These are phyloP conservation scores for Seiridium cupressi DNA, from an alignment of 2,329 filamentous ascomycete species.

Conservation along the genomic window DNA sequence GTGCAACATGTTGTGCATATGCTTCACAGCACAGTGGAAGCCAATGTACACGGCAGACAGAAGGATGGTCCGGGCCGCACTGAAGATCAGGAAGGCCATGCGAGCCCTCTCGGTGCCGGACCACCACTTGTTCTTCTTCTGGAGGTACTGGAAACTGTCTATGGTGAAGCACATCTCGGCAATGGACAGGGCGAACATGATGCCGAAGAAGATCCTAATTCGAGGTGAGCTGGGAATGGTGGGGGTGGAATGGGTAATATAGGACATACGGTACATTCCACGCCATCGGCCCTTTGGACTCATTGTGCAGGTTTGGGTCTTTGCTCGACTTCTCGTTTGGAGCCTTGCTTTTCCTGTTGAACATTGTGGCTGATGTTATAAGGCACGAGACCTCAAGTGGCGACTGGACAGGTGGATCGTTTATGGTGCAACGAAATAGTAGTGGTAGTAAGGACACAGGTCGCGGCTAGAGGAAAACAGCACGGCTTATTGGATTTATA, in stretches of 20 bases:
- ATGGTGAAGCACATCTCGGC: not conserved
- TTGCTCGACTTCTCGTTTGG: not conserved
- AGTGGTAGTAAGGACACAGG: no score
- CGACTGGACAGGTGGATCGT: no score
- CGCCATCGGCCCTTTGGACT: not conserved
- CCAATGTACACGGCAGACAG: not conserved
- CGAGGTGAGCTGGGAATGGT: not conserved
- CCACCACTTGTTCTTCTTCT: conserved; percentile 1
- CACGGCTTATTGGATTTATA: no score
- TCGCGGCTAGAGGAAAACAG: no score
- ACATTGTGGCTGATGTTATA: not conserved
- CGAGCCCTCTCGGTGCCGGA: not conserved
- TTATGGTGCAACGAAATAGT: no score
- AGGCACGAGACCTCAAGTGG: no score
- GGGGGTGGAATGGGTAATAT: not conserved
- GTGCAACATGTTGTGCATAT: not conserved
- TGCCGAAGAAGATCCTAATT: not conserved
- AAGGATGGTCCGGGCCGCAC: not conserved
- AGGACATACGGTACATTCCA: not conserved
- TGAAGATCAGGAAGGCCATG: not conserved
- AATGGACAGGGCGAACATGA: not conserved
- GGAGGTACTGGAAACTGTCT: not conserved
- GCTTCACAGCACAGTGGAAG: not conserved
- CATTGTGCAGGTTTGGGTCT: not conserved
- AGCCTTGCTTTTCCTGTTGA: not conserved